Evolutionary conservation across 2,329 filamentous ascomycete genomes (phyloP).

Genomic region (Lasiodiplodia sp.): DNA sequence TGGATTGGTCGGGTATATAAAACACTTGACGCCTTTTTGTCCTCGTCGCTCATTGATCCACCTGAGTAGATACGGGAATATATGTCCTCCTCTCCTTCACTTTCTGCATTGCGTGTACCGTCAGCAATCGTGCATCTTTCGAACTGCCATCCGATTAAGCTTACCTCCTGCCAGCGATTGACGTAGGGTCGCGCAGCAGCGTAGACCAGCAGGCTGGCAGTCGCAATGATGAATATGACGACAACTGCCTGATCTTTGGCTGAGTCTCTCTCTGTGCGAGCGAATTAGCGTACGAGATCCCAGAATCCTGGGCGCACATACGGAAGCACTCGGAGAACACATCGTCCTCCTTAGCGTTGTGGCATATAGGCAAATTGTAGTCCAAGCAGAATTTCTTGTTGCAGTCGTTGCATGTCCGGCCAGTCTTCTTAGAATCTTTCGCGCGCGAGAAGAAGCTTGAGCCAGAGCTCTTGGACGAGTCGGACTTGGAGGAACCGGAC

Average conservation of each 20-base stretch:
- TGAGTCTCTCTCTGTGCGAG: constrained; percentile 65
- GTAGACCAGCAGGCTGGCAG: constrained; percentile 66
- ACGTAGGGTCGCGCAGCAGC: constrained; percentile 67
- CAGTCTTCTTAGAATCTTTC: constrained; percentile 14
- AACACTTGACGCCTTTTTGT: background rate
- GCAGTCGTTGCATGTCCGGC: constrained; percentile 69
- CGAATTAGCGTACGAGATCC: constrained; percentile 6
- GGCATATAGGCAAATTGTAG: constrained; percentile 66
- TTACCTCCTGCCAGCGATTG: constrained; percentile 62
- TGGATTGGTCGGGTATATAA: constrained; percentile 29
- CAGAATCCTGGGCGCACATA: constrained; percentile 42
- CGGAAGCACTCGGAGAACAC: constrained; percentile 72
- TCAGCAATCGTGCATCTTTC: constrained; percentile 1
- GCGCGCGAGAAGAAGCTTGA: constrained; percentile 12
- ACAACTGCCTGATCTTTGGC: constrained; percentile 71
- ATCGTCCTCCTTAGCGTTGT: constrained; percentile 67
- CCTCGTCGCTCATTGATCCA: constrained; percentile 36
- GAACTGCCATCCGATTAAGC: constrained; percentile 29
- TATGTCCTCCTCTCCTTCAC: constrained; percentile 59
- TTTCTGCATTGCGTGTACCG: constrained; percentile 43
- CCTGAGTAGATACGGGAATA: constrained; percentile 55
- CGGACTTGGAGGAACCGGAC: constrained; percentile 19
- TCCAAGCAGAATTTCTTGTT: constrained; percentile 71
- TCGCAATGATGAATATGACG: constrained; percentile 70
- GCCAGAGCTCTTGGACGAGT: constrained; percentile 2